Conservation (phyloP, 2,329 filamentous ascomycete genomes). For the Akanthomyces muscarius region DNA sequence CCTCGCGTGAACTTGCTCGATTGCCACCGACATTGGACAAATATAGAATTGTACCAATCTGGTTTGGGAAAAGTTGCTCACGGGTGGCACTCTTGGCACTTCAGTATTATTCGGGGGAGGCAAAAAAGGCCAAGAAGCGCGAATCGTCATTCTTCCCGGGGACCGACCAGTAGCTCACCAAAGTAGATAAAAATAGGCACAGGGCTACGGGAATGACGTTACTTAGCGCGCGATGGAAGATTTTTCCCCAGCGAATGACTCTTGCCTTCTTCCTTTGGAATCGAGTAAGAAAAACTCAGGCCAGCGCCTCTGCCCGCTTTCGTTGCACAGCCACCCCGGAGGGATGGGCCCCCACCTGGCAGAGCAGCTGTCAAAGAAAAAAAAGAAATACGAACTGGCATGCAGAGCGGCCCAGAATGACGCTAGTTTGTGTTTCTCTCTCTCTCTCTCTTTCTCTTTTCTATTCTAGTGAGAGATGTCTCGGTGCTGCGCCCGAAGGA, state of each 20-base stretch:
- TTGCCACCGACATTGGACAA: too few relatives aligned
- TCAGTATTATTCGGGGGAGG: not conserved
- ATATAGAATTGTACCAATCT: too few relatives aligned
- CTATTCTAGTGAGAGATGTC: too few relatives aligned
- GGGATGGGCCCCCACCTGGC: not conserved
- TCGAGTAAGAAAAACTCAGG: not conserved
- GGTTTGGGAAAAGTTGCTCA: too few relatives aligned
- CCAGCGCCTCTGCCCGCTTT: not conserved
- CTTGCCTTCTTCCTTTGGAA: not conserved
- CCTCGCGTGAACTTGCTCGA: too few relatives aligned
- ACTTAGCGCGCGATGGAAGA: not conserved
- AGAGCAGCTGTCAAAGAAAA: not conserved
- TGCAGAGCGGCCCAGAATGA: not conserved
- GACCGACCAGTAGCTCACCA: not conserved
- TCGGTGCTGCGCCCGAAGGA: not conserved
- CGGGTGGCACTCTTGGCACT: not conserved
- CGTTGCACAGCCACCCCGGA: not conserved
- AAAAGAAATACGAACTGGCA: not conserved
- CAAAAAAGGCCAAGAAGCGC: not conserved
- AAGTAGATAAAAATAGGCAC: not conserved
- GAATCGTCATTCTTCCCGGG: not conserved
- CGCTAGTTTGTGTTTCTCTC: not conserved
- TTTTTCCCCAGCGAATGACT: not conserved
- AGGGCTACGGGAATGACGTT: not conserved
- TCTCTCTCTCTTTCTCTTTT: not conserved